A percentile compares a stretch with the other conserved stretches of the same genome.
Conservation (phyloP, 2,329 filamentous ascomycete genomes). For the Lithohypha guttulata region DNA sequence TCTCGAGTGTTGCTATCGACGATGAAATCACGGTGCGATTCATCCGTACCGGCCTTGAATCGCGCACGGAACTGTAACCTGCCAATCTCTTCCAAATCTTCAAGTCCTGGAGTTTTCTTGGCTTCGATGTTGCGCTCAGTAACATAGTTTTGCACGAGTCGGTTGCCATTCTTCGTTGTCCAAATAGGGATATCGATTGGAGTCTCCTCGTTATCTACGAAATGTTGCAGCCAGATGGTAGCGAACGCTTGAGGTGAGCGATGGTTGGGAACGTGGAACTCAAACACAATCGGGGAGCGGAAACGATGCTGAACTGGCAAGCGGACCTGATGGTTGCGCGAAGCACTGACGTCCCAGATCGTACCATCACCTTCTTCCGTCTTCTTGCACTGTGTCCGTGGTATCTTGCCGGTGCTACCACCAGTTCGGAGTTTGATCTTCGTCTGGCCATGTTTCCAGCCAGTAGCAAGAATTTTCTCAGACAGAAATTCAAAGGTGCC, state of each 20-base stretch:
- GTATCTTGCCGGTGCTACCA: constrained; percentile 64
- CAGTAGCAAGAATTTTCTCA: constrained; percentile 48
- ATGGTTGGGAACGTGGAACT: constrained; percentile 62
- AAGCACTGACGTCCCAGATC: constrained; percentile 47
- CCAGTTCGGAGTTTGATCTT: constrained; percentile 75
- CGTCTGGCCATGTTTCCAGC: constrained; percentile 50
- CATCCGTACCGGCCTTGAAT: constrained; percentile 85
- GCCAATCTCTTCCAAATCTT: constrained; percentile 67
- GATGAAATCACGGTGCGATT: constrained; percentile 72
- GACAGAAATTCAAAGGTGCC: constrained; percentile 85
- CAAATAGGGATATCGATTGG: constrained; percentile 85
- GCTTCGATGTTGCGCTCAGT: constrained; percentile 62
- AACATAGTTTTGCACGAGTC: constrained; percentile 85
- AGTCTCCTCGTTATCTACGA: constrained; percentile 67
- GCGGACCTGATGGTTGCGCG: constrained; percentile 48
- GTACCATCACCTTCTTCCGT: constrained; percentile 49
- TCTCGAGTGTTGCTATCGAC: constrained; percentile 81
- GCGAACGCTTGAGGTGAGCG: constrained; percentile 65
- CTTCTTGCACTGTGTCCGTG: constrained; percentile 51
- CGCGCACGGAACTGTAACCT: constrained; percentile 67
- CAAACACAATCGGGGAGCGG: constrained; percentile 78
- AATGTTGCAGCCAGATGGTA: constrained; percentile 72
- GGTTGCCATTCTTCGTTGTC: constrained; percentile 62
- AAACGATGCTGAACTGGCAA: constrained; percentile 87
- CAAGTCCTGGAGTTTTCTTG: constrained; percentile 56